Evolutionary conservation across 345 rosid genomes (phyloP).

Genomic region (Combretum micranthum): DNA sequence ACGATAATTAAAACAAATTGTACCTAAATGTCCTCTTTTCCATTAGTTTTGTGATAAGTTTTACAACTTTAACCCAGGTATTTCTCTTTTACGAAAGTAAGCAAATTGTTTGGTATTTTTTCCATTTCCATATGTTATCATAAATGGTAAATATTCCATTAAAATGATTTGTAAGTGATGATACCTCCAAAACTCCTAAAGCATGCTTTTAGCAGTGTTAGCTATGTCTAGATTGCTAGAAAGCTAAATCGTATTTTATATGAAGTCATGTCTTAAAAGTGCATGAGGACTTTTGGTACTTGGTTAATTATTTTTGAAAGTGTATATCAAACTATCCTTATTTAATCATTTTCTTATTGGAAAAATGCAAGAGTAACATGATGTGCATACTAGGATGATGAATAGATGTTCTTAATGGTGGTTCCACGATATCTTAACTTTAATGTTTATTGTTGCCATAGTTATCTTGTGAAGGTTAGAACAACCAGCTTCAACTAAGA

Average conservation of each 20-base stretch:
- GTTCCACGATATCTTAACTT: conserved; percentile 51
- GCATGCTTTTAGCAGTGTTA: too few relatives aligned
- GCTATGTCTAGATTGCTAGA: too few relatives aligned
- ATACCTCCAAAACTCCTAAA: too few relatives aligned
- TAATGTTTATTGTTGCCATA: conserved; percentile 51
- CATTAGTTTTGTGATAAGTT: conserved; percentile 54
- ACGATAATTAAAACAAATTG: conserved; percentile 61
- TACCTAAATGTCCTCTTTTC: conserved; percentile 57
- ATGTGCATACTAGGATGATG: conserved; percentile 81
- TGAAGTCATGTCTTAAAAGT: too few relatives aligned
- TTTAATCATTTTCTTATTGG: too few relatives aligned
- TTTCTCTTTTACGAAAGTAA: conserved; percentile 53
- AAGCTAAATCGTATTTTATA: too few relatives aligned
- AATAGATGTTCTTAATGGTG: conserved; percentile 87
- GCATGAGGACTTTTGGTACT: too few relatives aligned
- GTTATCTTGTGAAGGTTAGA: conserved; percentile 68
- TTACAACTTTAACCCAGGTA: conserved; percentile 69
- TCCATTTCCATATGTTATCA: too few relatives aligned
- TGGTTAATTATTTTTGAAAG: too few relatives aligned
- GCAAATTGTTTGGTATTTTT: background rate
- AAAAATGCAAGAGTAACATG: conserved; percentile 22
- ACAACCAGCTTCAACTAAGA: conserved; percentile 67
- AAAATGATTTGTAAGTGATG: too few relatives aligned
- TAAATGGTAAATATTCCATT: too few relatives aligned
- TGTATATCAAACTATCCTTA: too few relatives aligned